Percentiles rank a stretch among this genome's conserved stretches.
These are phyloP conservation scores for Acanthamoeba sp. DNA, from an alignment of 208 protist species.

Conservation along the genomic window DNA sequence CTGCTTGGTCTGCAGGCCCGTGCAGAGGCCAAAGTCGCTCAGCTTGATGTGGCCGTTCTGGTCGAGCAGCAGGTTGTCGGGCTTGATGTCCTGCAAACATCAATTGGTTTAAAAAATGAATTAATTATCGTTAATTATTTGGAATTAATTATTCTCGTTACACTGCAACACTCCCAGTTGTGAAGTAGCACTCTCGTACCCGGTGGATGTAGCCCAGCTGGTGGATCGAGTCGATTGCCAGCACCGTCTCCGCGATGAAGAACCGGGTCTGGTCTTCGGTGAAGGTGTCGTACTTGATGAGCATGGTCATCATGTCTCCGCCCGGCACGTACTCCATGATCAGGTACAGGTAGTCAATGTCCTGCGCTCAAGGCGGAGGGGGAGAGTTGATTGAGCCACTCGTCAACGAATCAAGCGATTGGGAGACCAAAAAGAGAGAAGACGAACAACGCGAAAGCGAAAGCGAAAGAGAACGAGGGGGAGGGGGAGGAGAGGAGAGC, in stretches of 20 bases:
- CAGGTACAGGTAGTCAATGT: constrained; percentile 93
- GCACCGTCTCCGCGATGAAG: constrained; percentile 90
- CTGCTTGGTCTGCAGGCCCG: constrained; percentile 89
- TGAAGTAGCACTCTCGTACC: too few species aligned
- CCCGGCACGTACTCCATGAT: constrained; percentile 96
- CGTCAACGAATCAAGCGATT: neutral
- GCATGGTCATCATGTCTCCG: constrained; percentile 96
- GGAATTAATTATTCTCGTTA: too few species aligned
- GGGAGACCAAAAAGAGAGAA: neutral
- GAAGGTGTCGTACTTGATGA: constrained; percentile 95
- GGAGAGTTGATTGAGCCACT: neutral
- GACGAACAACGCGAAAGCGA: neutral
- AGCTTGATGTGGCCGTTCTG: constrained; percentile 97
- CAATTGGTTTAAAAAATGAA: too few species aligned
- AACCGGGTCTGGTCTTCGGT: constrained; percentile 89
- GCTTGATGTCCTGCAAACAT: constrained; percentile 99
- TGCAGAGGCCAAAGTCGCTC: constrained; percentile 97
- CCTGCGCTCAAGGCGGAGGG: constrained; percentile 80
- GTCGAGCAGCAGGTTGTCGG: constrained; percentile 98
- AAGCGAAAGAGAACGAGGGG: too few species aligned
- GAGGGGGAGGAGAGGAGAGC: too few species aligned
- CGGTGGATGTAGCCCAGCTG: constrained; percentile 90
- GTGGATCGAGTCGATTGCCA: constrained; percentile 95
- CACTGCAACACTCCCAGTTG: too few species aligned
- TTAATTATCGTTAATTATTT: too few species aligned